Evolutionary conservation across 805 yeast genomes (phyloP).

Genomic region (Wickerhamomyces queroliae): DNA sequence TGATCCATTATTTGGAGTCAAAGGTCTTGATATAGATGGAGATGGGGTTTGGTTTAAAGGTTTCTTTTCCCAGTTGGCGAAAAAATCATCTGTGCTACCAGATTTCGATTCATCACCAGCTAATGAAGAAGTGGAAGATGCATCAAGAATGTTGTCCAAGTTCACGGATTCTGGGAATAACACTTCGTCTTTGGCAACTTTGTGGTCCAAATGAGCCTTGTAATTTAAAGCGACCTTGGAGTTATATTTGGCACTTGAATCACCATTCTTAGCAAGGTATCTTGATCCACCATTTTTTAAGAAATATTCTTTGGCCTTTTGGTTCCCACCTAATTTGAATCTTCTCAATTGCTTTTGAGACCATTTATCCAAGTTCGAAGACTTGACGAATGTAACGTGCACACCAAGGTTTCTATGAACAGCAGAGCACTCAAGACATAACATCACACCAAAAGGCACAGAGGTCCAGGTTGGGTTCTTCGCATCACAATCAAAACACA

Average conservation of each 20-base stretch:
- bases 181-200: constrained; percentile 58
- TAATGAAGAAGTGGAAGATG: constrained; percentile 27
- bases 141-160: constrained; percentile 42
- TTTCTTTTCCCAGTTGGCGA: constrained; percentile 79
- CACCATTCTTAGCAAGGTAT: constrained; percentile 48
- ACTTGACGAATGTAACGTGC: constrained; percentile 91
- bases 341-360: constrained; percentile 82
- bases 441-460: constrained; percentile 87
- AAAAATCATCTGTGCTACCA: constrained; percentile 74
- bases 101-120: constrained; percentile 31
- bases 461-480: constrained; percentile 99
- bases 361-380: constrained; percentile 93
- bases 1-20: constrained; percentile 15
- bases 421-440: constrained; percentile 93
- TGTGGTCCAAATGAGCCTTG: constrained; percentile 70
- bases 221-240: constrained; percentile 76
- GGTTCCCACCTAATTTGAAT: constrained; percentile 93
- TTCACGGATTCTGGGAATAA: constrained; percentile 72
- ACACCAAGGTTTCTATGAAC: constrained; percentile 95
- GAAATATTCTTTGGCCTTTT: constrained; percentile 76
- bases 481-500: constrained; percentile 90
- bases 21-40: constrained; percentile 26
- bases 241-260: constrained; percentile 75
- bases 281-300: constrained; percentile 81
- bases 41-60: constrained; percentile 44